Evolutionary conservation across 352 stramenopile genomes (phyloP), one percentile per base, ranked within the genome.

Genomic region (Phytophthora hibernalis): DNA sequence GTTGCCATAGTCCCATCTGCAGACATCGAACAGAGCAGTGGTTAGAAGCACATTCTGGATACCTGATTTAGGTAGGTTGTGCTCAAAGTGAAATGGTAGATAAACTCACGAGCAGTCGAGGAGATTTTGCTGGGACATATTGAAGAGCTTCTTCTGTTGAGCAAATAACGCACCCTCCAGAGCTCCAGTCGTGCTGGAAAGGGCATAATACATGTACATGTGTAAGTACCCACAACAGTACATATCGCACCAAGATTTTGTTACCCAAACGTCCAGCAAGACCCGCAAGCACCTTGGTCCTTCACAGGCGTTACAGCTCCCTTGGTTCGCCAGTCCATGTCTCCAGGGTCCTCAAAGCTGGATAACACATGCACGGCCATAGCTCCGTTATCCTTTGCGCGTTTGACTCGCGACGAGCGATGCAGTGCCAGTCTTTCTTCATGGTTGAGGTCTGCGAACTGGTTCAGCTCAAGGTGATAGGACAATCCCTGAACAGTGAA

Each of bases 211-310:
- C 12, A 33, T 28, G 13, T 20, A 37, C 64, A 43, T 70, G 10
- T 49, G 35, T 47, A 68, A 20, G 13, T n/a, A 49, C 52, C 3
- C 0, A 18, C 49, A 49, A 55, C 49, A 55, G n/a, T 4, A 45
- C 44, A 49, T 38, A 37, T 15, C 43, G 52, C 3, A 31, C 18
- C 7, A 7, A 22, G 66, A n/a, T n/a, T n/a, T 15, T 42, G 26
- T 37, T 67, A 91, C 84, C 83, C 83, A 69, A 97, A 98, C 12
- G 89, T 96, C 93, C 93, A 98, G 83, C 93, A 98, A 31, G 90
- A 97, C 16, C 93, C 93, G 40, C 93, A 98, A 48, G 83, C 83
- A 33, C 90, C 92, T 75, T 98, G 93, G 64, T 97, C 89, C 49
- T 98, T 98, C 53, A 97, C 89, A 3, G 86, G 85, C 3, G 88